Evolutionary conservation across 2,329 filamentous ascomycete species (phyloP).

Genomic region (Xylaria arbuscula): DNA sequence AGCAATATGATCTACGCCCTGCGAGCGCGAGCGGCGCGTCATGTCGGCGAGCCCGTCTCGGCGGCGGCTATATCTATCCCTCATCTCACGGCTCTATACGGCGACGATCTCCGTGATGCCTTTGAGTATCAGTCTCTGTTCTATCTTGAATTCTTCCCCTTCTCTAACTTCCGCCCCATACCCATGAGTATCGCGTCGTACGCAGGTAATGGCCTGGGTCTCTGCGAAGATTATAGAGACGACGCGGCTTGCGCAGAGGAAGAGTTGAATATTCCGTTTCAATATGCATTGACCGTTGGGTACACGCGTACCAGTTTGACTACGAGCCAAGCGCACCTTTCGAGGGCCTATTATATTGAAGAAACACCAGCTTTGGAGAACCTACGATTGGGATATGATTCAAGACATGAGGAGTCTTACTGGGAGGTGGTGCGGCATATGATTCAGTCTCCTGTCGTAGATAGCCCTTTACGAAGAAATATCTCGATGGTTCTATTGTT

Average conservation of each 20-base stretch:
- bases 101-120: constrained; percentile 32
- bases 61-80: constrained; percentile 35
- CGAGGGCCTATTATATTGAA: neutral
- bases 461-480: constrained; percentile 22
- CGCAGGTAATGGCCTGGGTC: constrained; percentile 33
- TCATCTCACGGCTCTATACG: constrained; percentile 35
- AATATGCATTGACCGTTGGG: constrained; percentile 23
- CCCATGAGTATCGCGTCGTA: constrained; percentile 23
- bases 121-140: constrained; percentile 34
- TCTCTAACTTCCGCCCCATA: constrained; percentile 13
- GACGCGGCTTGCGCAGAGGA: constrained; percentile 25
- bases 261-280: constrained; percentile 13
- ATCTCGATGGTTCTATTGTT: constrained; percentile 28
- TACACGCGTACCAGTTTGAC: constrained; percentile 33
- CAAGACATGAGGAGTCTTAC: constrained; percentile 24
- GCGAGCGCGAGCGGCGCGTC: constrained; percentile 21
- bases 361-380: constrained; percentile 6
- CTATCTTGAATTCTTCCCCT: constrained; percentile 29
- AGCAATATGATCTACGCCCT: constrained; percentile 35
- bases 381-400: constrained; percentile 15
- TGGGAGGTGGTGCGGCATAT: constrained; percentile 21
- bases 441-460: constrained; percentile 30
- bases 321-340: constrained; percentile 26
- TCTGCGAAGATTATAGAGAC: constrained; percentile 34
- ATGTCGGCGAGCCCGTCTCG: constrained; percentile 33